Percentiles rank a stretch among this genome's conserved stretches.
Evolutionary conservation across 345 rosid species (phyloP).

Genomic region (Capsella bursapastoris): DNA sequence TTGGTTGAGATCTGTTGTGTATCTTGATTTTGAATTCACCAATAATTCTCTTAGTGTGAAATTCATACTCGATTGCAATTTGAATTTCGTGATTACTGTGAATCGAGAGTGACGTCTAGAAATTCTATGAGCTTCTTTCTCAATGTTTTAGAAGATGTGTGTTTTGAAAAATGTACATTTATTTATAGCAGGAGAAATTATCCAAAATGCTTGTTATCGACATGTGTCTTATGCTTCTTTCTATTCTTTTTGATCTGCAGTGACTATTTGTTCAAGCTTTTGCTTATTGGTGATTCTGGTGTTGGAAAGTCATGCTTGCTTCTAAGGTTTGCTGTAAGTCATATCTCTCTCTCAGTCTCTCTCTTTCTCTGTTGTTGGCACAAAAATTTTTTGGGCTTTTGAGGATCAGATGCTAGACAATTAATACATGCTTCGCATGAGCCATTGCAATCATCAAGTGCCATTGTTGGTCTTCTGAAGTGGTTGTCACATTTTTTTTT

Average conservation of each 20-base stretch:
- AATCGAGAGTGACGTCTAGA: background rate
- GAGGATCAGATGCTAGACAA: background rate
- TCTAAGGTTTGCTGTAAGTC: constrained; percentile 57
- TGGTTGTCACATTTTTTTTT: constrained; percentile 4
- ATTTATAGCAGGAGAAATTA: background rate
- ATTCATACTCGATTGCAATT: constrained; percentile 16
- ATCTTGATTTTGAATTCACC: background rate
- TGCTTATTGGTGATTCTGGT: constrained; percentile 56
- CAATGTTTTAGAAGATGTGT: background rate
- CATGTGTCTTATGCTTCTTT: constrained; percentile 13
- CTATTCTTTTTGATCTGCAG: constrained; percentile 24
- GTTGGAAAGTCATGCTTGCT: constrained; percentile 54
- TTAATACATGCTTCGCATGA: background rate
- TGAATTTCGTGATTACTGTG: background rate
- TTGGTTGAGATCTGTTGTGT: constrained; percentile 30
- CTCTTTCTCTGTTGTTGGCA: background rate
- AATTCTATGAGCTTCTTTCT: constrained; percentile 8
- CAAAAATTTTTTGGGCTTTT: background rate
- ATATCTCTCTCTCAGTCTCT: background rate
- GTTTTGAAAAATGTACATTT: background rate
- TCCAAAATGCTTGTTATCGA: background rate
- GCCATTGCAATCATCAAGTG: background rate
- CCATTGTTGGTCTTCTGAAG: background rate
- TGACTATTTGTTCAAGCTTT: constrained; percentile 52
- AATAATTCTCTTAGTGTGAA: constrained; percentile 1